These are phyloP conservation scores for Scutellaria barbata DNA, from an alignment of 257 asterid species.

Conservation along the genomic window DNA sequence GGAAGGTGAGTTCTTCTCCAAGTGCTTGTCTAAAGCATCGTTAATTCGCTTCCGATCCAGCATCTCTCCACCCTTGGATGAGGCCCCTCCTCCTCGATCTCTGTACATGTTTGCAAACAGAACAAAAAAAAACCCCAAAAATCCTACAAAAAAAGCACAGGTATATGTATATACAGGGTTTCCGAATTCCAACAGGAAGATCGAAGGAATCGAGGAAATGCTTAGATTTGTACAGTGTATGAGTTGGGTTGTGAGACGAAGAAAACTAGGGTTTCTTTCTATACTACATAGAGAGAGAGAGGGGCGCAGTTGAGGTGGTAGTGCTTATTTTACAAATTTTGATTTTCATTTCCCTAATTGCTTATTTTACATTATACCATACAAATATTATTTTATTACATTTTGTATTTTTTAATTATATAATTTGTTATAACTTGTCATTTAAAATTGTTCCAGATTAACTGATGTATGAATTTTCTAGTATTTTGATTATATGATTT, in stretches of 20 bases:
- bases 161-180: background rate
- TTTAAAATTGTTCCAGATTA: too few species aligned
- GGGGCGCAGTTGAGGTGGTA: too few species aligned
- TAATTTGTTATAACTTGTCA: too few species aligned
- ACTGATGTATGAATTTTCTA: too few species aligned
- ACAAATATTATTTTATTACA: background rate
- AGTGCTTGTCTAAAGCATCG: constrained; percentile 58
- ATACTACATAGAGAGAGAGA: too few species aligned
- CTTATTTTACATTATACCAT: constrained; percentile 1
- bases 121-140: constrained; percentile 14
- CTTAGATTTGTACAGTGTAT: too few species aligned
- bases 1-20: constrained; percentile 64
- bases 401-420: too few species aligned
- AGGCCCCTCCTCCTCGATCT: constrained; percentile 64
- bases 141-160: constrained; percentile 4
- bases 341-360: too few species aligned
- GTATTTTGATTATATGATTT: too few species aligned
- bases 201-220: constrained; percentile 8
- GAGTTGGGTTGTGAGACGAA: constrained; percentile 43
- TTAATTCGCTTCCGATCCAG: constrained; percentile 67
- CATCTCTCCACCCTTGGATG: constrained; percentile 57
- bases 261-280: constrained; percentile 48
- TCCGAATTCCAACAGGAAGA: constrained; percentile 11
- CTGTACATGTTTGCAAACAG: too few species aligned
- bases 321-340: too few species aligned